Evolutionary conservation across 495 filamentous ascomycete genomes (phyloP).

Genomic region (Neurospora sp.): DNA sequence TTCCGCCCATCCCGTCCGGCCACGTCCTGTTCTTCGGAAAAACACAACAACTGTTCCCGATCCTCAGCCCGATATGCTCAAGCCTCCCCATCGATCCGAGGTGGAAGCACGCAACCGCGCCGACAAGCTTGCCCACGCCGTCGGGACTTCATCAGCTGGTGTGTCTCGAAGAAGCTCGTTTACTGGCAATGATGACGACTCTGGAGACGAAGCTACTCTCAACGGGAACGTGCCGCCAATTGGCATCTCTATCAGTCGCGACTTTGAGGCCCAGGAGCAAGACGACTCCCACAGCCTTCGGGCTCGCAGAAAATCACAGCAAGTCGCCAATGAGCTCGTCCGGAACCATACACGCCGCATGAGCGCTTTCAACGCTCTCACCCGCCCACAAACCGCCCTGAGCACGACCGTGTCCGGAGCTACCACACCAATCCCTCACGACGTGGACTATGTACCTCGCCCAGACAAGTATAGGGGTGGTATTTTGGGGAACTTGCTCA

Average conservation of each 20-base stretch:
- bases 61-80: not conserved
- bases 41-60: conserved; percentile 1
- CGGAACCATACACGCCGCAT: conserved; percentile 12
- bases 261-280: conserved; percentile 2
- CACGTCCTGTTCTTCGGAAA: conserved; percentile 22
- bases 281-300: conserved; percentile 2
- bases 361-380: conserved; percentile 8
- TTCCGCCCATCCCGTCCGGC: conserved; percentile 8
- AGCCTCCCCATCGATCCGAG: conserved; percentile 12
- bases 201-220: not conserved
- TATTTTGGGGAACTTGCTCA: conserved; percentile 67
- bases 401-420: conserved; percentile 10
- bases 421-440: conserved; percentile 31
- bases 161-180: conserved; percentile 21
- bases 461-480: conserved; percentile 66
- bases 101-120: conserved; percentile 24
- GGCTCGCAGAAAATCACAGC: conserved; percentile 9
- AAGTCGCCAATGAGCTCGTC: conserved; percentile 17
- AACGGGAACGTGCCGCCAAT: conserved; percentile 1
- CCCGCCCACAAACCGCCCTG: not conserved
- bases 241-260: not conserved
- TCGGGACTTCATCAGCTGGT: conserved; percentile 25
- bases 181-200: conserved; percentile 13
- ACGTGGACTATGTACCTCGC: conserved; percentile 52
- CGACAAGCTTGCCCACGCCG: conserved; percentile 22